Percentiles rank a stretch among this genome's conserved stretches.
Evolutionary conservation across 2,329 filamentous ascomycete species (phyloP).

Genomic region (Ceratocystis papillata): DNA sequence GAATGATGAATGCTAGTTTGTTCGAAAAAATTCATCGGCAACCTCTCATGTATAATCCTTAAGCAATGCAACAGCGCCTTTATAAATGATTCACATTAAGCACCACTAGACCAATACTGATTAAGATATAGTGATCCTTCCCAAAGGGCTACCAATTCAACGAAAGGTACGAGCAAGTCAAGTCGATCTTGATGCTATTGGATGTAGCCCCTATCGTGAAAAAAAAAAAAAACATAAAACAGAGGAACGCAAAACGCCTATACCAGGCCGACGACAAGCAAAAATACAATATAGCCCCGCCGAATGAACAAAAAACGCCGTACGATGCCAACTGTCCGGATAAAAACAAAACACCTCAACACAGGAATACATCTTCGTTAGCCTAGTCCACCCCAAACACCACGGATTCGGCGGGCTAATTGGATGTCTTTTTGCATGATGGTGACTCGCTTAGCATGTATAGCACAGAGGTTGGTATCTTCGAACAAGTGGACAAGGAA

Average conservation of each 20-base stretch:
- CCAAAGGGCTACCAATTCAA: too few species aligned
- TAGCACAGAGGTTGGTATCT: slow-evolving; percentile 88
- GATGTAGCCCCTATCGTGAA: background rate
- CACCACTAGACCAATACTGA: background rate
- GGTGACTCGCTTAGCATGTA: slow-evolving; percentile 92
- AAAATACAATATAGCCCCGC: slow-evolving; percentile 2
- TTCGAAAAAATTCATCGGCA: background rate
- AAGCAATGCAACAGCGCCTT: too few species aligned
- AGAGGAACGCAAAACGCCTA: slow-evolving; percentile 12
- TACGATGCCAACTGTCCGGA: background rate
- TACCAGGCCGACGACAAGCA: slow-evolving; percentile 13
- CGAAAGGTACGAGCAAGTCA: too few species aligned
- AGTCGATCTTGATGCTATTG: background rate
- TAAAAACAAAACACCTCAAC: background rate
- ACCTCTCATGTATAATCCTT: background rate
- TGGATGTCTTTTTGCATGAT: slow-evolving; percentile 99
- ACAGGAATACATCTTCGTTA: slow-evolving; percentile 30
- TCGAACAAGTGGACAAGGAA: slow-evolving; percentile 96
- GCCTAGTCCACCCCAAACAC: slow-evolving; percentile 61
- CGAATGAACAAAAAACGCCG: slow-evolving; percentile 2
- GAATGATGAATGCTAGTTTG: background rate
- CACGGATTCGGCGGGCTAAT: slow-evolving; percentile 69
- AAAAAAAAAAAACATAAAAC: background rate
- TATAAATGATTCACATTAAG: background rate
- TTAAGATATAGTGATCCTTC: too few species aligned